Conservation (phyloP, 208 protist genomes). For the Trypanosoma caninum region DNA sequence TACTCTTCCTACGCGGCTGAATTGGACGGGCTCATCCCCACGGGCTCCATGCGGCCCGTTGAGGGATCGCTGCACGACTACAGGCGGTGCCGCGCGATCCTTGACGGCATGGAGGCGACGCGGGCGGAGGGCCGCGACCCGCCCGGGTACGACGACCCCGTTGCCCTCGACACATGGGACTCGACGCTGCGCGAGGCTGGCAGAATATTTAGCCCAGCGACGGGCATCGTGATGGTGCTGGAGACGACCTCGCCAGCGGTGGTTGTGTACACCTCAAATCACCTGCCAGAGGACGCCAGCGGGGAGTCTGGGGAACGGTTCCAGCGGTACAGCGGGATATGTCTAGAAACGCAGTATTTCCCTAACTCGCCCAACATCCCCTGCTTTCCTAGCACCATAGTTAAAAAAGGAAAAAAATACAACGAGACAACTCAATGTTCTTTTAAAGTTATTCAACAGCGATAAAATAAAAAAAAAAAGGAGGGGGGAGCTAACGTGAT, state of each 20-base stretch:
- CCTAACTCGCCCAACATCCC: conserved; percentile 41
- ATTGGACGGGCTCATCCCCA: conserved; percentile 40
- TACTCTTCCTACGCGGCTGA: conserved; percentile 33
- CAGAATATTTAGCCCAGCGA: conserved; percentile 44
- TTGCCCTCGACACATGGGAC: conserved; percentile 36
- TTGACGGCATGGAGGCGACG: conserved; percentile 36
- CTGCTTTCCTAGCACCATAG: conserved; percentile 29
- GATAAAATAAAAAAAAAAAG: not conserved
- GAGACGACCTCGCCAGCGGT: conserved; percentile 56
- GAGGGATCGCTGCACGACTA: conserved; percentile 39
- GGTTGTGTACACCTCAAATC: conserved; percentile 73
- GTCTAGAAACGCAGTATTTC: conserved; percentile 51
- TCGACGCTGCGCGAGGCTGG: conserved; percentile 20
- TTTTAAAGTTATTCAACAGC: not conserved
- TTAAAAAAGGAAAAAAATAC: conserved; percentile 41
- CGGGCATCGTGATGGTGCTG: conserved; percentile 52
- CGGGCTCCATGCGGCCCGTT: conserved; percentile 29
- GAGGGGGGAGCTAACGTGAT: not conserved
- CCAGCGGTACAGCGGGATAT: conserved; percentile 32
- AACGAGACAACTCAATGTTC: conserved; percentile 19
- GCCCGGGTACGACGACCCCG: conserved; percentile 58
- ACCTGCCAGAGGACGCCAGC: conserved; percentile 35
- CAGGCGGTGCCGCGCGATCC: conserved; percentile 25
- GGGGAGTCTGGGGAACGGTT: conserved; percentile 47
- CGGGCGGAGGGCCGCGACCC: conserved; percentile 36